Conservation (phyloP, 2,329 filamentous ascomycete species). For the Westerdykella aurantiaca region DNA sequence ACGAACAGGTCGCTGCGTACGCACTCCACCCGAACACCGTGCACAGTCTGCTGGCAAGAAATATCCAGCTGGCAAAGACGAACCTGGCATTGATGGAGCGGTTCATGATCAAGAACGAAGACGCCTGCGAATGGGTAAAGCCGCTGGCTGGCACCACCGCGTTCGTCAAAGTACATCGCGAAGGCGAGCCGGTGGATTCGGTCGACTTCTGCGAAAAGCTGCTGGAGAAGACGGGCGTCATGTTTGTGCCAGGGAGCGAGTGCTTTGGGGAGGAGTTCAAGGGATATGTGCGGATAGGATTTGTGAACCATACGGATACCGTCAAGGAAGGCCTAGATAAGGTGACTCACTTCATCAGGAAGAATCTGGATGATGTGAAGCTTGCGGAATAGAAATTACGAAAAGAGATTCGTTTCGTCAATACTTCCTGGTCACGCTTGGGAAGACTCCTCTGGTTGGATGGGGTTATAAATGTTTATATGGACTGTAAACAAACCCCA, state of each 20-base stretch:
- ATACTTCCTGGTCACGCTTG: too few species aligned
- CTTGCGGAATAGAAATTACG: conserved; percentile 21
- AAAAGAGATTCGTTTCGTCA: too few species aligned
- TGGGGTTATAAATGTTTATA: too few species aligned
- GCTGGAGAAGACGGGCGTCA: conserved; percentile 62
- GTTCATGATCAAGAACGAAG: conserved; percentile 61
- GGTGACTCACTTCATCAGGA: conserved; percentile 51
- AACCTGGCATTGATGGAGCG: conserved; percentile 62
- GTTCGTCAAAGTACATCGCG: conserved; percentile 63
- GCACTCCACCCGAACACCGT: conserved; percentile 63
- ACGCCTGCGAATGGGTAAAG: conserved; percentile 63
- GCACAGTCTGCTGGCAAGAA: conserved; percentile 57
- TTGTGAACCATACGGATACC: conserved; percentile 65
- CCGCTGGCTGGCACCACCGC: conserved; percentile 76
- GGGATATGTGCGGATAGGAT: conserved; percentile 73
- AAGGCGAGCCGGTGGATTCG: conserved; percentile 62
- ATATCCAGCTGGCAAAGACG: conserved; percentile 60
- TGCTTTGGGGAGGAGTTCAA: conserved; percentile 68
- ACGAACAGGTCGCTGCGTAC: conserved; percentile 71
- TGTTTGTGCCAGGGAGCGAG: conserved; percentile 66
- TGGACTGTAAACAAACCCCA: too few species aligned
- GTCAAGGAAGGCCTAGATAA: conserved; percentile 59
- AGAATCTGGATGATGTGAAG: conserved; percentile 50
- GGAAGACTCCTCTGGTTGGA: too few species aligned
- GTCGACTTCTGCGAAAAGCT: conserved; percentile 65